Conservation (phyloP, 1,139 yeast genomes). For the Yamadazyma siamensis region DNA sequence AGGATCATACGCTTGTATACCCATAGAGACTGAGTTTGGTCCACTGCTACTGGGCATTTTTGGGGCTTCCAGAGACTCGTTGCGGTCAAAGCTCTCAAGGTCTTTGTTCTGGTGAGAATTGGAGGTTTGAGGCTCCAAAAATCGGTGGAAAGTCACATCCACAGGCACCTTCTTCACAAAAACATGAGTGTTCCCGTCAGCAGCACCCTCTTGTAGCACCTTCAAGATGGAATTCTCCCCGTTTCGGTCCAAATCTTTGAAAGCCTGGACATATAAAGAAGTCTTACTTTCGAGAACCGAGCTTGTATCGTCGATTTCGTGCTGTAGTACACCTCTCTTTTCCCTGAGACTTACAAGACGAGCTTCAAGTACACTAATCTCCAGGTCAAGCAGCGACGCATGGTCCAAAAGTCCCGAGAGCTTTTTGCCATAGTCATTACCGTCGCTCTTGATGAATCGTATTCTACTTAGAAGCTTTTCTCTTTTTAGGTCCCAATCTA, state of each 20-base stretch:
- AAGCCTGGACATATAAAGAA: slow-evolving; percentile 40
- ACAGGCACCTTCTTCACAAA: slow-evolving; percentile 25
- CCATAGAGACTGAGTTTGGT: not conserved
- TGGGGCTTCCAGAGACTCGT: not conserved
- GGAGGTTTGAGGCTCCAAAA: slow-evolving; percentile 6
- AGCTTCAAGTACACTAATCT: slow-evolving; percentile 41
- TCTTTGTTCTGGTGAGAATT: not conserved
- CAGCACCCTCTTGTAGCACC: slow-evolving; percentile 23
- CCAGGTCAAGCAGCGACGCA: slow-evolving; percentile 31
- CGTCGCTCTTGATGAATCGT: slow-evolving; percentile 36
- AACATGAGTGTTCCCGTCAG: slow-evolving; percentile 16
- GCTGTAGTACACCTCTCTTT: slow-evolving; percentile 33
- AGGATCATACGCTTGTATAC: slow-evolving; percentile 3
- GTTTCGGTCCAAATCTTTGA: slow-evolving; percentile 35
- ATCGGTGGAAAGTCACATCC: slow-evolving; percentile 26
- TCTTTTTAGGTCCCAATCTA: slow-evolving; percentile 45
- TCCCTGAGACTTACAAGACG: slow-evolving; percentile 31
- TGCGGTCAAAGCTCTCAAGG: not conserved
- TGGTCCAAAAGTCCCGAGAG: slow-evolving; percentile 36
- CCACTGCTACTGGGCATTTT: not conserved
- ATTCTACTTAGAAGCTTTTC: slow-evolving; percentile 32
- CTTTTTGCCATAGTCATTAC: slow-evolving; percentile 45
- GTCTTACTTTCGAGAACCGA: slow-evolving; percentile 54
- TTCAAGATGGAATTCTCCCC: slow-evolving; percentile 34
- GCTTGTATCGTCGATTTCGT: slow-evolving; percentile 49